Percentiles rank a stretch among this genome's conserved stretches.
Evolutionary conservation across 202 grass and related monocot genomes (phyloP).

Genomic region (Elaeis oleifera): DNA sequence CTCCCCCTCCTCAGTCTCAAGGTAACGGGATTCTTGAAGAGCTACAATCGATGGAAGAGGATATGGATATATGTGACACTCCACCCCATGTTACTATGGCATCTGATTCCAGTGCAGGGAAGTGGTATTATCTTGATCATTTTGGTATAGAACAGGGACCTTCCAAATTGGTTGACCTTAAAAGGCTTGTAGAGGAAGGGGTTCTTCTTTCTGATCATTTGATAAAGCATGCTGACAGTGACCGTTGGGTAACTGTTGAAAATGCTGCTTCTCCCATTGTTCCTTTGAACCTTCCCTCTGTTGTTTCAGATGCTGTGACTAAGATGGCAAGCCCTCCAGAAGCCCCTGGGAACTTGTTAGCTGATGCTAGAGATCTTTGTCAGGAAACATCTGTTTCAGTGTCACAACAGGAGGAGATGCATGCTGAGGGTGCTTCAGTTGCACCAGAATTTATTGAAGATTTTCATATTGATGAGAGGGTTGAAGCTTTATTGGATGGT

Average conservation of each 20-base stretch:
- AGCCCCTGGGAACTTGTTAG: slow-evolving; percentile 75
- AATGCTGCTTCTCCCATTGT: slow-evolving; percentile 81
- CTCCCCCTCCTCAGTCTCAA: slow-evolving; percentile 32
- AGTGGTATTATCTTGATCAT: slow-evolving; percentile 91
- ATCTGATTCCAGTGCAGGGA: slow-evolving; percentile 43
- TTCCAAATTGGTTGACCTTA: slow-evolving; percentile 64
- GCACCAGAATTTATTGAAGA: slow-evolving; percentile 35
- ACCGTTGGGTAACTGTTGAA: slow-evolving; percentile 79
- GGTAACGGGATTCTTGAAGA: slow-evolving; percentile 32
- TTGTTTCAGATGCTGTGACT: slow-evolving; percentile 39
- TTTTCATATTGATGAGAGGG: slow-evolving; percentile 73
- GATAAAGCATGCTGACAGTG: slow-evolving; percentile 84
- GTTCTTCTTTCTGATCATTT: slow-evolving; percentile 90
- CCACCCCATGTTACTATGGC: slow-evolving; percentile 56
- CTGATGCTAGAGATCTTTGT: slow-evolving; percentile 30
- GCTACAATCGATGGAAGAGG: slow-evolving; percentile 82
- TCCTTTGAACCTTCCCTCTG: slow-evolving; percentile 35
- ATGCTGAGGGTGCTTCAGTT: slow-evolving; percentile 36
- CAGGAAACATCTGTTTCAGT: slow-evolving; percentile 39
- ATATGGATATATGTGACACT: slow-evolving; percentile 99
- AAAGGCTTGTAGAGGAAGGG: slow-evolving; percentile 67
- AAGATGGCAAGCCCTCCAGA: slow-evolving; percentile 37
- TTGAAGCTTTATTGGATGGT: slow-evolving; percentile 69
- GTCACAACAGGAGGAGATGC: slow-evolving; percentile 28
- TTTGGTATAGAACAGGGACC: slow-evolving; percentile 84